These are phyloP conservation scores for Sugiyamaella grinbergsii DNA, from an alignment of 1,139 yeast genomes.

Conservation along the genomic window DNA sequence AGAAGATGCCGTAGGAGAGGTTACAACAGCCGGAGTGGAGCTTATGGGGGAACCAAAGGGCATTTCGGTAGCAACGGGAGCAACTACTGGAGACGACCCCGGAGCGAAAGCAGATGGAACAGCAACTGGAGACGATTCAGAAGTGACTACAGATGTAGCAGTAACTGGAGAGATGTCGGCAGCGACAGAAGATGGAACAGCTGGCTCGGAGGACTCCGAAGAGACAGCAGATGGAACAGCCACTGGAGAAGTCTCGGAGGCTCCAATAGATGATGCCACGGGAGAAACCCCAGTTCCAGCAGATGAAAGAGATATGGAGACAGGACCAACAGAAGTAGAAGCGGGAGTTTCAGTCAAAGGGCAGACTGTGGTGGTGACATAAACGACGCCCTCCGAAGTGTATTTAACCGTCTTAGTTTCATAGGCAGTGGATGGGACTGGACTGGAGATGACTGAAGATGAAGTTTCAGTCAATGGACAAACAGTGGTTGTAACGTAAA, in stretches of 20 bases:
- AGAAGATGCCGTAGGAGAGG: slow-evolving; percentile 3
- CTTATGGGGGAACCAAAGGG: slow-evolving; percentile 15
- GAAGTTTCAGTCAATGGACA: slow-evolving; percentile 8
- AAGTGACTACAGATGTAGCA: neutral
- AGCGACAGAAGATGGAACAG: slow-evolving; percentile 6
- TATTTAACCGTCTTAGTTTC: slow-evolving; percentile 11
- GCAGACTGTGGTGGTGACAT: slow-evolving; percentile 4
- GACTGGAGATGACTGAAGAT: neutral
- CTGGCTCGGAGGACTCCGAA: slow-evolving; percentile 1
- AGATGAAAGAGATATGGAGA: neutral
- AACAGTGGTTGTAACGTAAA: slow-evolving; percentile 5
- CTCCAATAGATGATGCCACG: slow-evolving; percentile 12
- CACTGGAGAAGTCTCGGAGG: neutral
- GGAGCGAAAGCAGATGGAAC: neutral
- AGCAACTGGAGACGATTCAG: neutral
- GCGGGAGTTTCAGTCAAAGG: slow-evolving; percentile 5
- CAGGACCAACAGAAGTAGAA: neutral
- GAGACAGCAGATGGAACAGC: slow-evolving; percentile 7
- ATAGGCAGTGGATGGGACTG: neutral
- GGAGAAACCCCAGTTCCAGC: neutral
- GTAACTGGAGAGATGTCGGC: slow-evolving; percentile 5
- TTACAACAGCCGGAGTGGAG: slow-evolving; percentile 4
- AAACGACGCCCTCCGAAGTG: slow-evolving; percentile 18
- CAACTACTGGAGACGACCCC: neutral
- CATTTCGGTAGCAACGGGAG: neutral